These are phyloP conservation scores for Angomonas deanei DNA, from an alignment of 208 protist species.

Conservation along the genomic window DNA sequence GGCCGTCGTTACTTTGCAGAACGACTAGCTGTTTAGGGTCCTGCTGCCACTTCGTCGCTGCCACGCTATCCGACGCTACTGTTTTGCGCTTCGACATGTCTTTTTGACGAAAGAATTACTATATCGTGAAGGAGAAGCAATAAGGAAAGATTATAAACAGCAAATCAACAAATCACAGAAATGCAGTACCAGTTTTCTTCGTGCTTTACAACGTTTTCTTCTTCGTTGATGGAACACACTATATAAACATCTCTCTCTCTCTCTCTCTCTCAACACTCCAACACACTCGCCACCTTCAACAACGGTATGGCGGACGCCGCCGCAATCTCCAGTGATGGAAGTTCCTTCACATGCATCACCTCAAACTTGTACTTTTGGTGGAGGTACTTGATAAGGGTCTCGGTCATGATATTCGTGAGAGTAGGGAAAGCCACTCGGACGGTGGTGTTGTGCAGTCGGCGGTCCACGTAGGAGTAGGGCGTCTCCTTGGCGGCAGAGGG, in stretches of 20 bases:
- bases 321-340: slow-evolving; percentile 36
- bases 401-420: slow-evolving; percentile 20
- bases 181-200: no score
- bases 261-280: slow-evolving; percentile 33
- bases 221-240: neutral
- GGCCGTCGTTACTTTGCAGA: slow-evolving; percentile 46
- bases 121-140: neutral
- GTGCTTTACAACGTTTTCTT: neutral
- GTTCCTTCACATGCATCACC: slow-evolving; percentile 10
- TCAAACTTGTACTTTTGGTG: slow-evolving; percentile 74
- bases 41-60: slow-evolving; percentile 4
- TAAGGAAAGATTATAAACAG: neutral
- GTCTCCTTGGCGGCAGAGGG: neutral
- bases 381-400: slow-evolving; percentile 53
- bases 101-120: neutral
- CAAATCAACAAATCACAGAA: neutral
- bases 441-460: slow-evolving; percentile 14
- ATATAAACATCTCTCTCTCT: neutral
- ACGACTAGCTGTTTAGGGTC: slow-evolving; percentile 43
- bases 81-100: slow-evolving; percentile 7
- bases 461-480: slow-evolving; percentile 8
- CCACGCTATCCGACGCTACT: slow-evolving; percentile 8
- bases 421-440: slow-evolving; percentile 31
- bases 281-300: slow-evolving; percentile 39
- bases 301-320: slow-evolving; percentile 37